Evolutionary conservation across 371 early-diverging fungal genomes (phyloP).

Genomic region (Basidiobolus heterosporus): DNA sequence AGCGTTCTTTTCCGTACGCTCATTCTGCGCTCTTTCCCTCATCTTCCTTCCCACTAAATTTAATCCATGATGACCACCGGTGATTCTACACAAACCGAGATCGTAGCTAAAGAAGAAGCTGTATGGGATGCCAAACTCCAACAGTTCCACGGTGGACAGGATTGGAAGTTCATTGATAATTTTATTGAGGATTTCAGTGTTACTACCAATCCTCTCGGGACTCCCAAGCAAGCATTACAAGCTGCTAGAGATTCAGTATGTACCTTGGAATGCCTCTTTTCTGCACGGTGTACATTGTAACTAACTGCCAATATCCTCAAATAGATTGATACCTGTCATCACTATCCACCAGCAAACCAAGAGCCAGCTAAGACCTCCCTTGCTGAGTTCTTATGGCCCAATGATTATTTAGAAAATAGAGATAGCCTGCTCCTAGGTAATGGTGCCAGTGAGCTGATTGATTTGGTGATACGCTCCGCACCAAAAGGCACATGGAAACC

Average conservation of each 20-base stretch:
- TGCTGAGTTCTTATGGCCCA: conserved; percentile 64
- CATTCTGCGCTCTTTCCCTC: neutral
- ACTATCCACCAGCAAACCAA: conserved; percentile 77
- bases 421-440: conserved; percentile 58
- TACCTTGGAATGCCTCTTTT: no score
- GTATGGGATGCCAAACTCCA: conserved; percentile 66
- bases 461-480: conserved; percentile 58
- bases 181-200: conserved; percentile 80
- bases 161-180: conserved; percentile 58
- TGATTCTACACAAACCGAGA: conserved; percentile 2
- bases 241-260: conserved; percentile 57
- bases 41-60: neutral
- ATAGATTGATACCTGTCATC: conserved; percentile 48
- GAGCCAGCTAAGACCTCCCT: conserved; percentile 69
- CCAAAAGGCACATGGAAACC: conserved; percentile 57
- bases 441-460: conserved; percentile 75
- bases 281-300: neutral
- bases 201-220: conserved; percentile 70
- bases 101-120: conserved; percentile 4
- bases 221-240: conserved; percentile 45
- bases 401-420: conserved; percentile 7
- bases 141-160: conserved; percentile 78
- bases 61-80: neutral
- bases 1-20: no score
- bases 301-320: neutral